Base-by-base conservation (phyloP, 2,329 filamentous ascomycete species). In the Fusarium sp. region DNA sequence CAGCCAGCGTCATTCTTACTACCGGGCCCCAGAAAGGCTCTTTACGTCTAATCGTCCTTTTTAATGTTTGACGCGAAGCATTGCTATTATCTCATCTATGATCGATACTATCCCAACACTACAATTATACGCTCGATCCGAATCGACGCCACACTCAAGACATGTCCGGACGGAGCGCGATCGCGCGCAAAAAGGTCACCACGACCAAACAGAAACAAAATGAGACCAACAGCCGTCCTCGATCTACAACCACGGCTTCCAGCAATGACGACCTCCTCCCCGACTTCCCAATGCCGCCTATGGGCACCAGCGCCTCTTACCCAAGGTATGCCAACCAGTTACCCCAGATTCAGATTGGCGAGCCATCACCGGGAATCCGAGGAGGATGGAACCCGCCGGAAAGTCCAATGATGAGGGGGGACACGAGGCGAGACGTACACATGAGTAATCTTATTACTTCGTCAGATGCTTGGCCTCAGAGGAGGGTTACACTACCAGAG, bases 161-260 rank as follows among this genome's bases (percentile, higher is more conserved):
- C 70, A 90, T 90, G 88, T 90, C 88, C 8, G 88, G 87, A 68
- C 83, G 88, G 64, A 90, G 88, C 79, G 88, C 88, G 35, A 85
- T 88, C 73, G 88, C 89, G 77, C 87, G 88, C 76, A 89, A 89
- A 79, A 89, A 89, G 82, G 88, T 87, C 72, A 87, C 85, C 0
- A 86, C 89, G 66, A 82, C 84, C 29, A 86, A 84, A 62, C 71
- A 79, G 4, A 80, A 75, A 38, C 83, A 83, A 20, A 29, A 44
- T 11, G 22, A 36, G 16, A 70, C 33, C 35, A 70, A 27, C 35
- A 20, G 75, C 36, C 80, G 83, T 10, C 79, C 82, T 20, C 81
- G 82, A 64, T 85, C 85, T 3, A 73, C 78, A 57, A 46, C 66
- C 22, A 77, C 80, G 16, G 83, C 82, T 46, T 82, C 82, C 5